Evolutionary conservation across 1,284 basidiomycete species (phyloP).

Genomic region (Entoloma clypeatum): DNA sequence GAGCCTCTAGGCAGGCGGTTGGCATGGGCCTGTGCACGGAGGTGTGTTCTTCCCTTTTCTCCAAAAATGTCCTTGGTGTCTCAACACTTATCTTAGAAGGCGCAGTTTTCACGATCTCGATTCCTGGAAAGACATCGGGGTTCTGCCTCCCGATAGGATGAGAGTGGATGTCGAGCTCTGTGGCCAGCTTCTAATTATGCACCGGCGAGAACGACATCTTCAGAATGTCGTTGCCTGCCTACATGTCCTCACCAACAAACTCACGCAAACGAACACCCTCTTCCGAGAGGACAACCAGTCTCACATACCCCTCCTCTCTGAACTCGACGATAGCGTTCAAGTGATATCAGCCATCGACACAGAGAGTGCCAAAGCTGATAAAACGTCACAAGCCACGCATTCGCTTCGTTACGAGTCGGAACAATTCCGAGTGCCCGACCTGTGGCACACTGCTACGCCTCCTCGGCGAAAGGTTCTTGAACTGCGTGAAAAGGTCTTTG

Average conservation of each 20-base stretch:
- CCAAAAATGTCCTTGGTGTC: background rate
- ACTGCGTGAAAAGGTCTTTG: conserved; percentile 58
- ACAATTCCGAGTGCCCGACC: conserved; percentile 58
- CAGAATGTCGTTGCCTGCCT: conserved; percentile 44
- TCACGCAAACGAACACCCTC: conserved; percentile 49
- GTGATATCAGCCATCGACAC: conserved; percentile 49
- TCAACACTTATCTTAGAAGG: conserved; percentile 33
- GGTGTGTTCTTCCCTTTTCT: conserved; percentile 16
- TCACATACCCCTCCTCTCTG: conserved; percentile 43
- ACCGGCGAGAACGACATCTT: conserved; percentile 56
- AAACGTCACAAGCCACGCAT: conserved; percentile 57
- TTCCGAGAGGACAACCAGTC: conserved; percentile 55
- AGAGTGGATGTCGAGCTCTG: conserved; percentile 74
- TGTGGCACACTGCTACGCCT: conserved; percentile 62
- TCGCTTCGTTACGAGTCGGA: conserved; percentile 68
- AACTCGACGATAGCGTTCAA: conserved; percentile 42
- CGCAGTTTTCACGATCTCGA: conserved; percentile 60
- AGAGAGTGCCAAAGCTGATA: conserved; percentile 45
- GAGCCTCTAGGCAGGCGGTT: conserved; percentile 12
- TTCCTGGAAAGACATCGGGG: conserved; percentile 39
- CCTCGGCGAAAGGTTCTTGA: conserved; percentile 61
- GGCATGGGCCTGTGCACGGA: conserved; percentile 15
- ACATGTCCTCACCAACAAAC: conserved; percentile 45
- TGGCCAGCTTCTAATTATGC: conserved; percentile 66
- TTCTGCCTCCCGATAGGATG: conserved; percentile 60